Evolutionary conservation across 192 early-diverging fungal species (phyloP).

Genomic region (Mortierella hygrophila): DNA sequence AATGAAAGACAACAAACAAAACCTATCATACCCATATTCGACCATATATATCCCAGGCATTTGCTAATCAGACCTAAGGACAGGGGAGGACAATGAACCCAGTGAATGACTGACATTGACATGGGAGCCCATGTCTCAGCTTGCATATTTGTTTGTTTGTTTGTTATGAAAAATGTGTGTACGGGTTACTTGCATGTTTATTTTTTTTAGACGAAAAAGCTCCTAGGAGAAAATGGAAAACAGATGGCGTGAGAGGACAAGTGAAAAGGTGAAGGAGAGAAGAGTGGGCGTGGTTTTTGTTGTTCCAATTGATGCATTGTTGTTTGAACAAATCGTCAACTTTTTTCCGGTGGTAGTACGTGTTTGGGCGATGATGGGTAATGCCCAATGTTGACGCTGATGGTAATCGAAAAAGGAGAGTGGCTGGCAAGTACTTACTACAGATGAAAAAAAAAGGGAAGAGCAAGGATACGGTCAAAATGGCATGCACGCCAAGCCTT

Average conservation of each 20-base stretch:
- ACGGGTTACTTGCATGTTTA: background rate
- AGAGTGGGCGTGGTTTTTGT: background rate
- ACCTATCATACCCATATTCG: background rate
- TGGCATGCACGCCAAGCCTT: background rate
- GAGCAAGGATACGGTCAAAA: background rate
- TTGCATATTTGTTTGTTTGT: background rate
- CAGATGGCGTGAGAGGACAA: background rate
- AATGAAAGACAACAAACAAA: background rate
- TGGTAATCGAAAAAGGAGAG: background rate
- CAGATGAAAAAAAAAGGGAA: background rate
- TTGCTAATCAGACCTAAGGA: background rate
- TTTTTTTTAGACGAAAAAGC: background rate
- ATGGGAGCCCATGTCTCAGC: slow-evolving; percentile 7
- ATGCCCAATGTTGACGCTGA: background rate
- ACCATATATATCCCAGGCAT: background rate
- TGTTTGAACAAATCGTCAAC: too few species aligned
- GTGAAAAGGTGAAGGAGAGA: background rate
- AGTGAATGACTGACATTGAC: background rate
- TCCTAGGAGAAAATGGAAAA: background rate
- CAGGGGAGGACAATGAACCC: background rate
- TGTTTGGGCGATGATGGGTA: background rate
- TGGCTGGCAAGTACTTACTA: background rate
- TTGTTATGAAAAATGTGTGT: background rate
- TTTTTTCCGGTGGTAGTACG: too few species aligned
- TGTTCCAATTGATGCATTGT: too few species aligned